These are phyloP conservation scores for Magnolia officinalis DNA, from an alignment of 164 flowering plant species.

Conservation along the genomic window DNA sequence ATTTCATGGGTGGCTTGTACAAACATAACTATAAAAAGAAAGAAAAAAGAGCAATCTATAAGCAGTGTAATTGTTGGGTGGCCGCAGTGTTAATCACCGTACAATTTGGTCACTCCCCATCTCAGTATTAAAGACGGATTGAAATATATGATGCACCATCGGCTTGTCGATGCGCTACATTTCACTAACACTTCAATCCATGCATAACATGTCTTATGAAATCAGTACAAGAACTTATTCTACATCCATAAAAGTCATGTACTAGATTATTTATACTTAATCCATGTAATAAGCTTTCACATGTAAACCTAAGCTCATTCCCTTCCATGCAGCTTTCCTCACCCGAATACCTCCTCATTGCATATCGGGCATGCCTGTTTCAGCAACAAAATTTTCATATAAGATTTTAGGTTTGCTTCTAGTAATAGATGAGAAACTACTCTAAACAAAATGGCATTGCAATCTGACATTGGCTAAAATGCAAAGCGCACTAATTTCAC, in stretches of 20 bases:
- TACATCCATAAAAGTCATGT: neutral
- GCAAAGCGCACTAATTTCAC: neutral
- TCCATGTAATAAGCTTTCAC: neutral
- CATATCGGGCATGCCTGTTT: slow-evolving; percentile 30
- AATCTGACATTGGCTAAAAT: neutral
- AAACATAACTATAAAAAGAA: too few relatives aligned
- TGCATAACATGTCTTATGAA: neutral
- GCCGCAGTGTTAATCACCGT: too few relatives aligned
- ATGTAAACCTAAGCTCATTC: neutral
- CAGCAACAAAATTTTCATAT: neutral
- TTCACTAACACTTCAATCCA: neutral
- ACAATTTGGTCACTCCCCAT: too few relatives aligned
- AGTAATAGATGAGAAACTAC: neutral
- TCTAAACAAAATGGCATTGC: neutral
- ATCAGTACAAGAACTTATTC: neutral
- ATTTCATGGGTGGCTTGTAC: too few relatives aligned
- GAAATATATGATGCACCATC: too few relatives aligned
- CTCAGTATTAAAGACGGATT: too few relatives aligned
- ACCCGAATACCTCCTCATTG: slow-evolving; percentile 29
- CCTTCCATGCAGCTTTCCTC: neutral
- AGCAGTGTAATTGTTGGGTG: too few relatives aligned
- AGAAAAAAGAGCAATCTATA: too few relatives aligned
- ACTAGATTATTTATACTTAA: neutral
- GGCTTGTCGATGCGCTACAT: too few relatives aligned
- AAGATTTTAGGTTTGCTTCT: neutral